Conservation (phyloP, 495 filamentous ascomycete genomes). For the Neurospora sp. region DNA sequence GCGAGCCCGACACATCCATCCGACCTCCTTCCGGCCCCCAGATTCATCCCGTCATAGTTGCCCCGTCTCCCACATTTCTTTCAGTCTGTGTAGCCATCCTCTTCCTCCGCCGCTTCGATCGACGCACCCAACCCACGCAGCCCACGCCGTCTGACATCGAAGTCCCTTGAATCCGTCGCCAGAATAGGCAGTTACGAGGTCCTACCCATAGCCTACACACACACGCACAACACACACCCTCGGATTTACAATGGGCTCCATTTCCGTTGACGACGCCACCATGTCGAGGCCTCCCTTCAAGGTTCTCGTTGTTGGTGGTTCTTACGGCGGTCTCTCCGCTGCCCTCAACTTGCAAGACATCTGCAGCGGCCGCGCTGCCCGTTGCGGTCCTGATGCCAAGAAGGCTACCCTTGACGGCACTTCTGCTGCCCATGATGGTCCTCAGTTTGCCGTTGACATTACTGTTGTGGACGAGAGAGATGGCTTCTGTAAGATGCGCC, state of each 20-base stretch:
- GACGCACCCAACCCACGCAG: background rate
- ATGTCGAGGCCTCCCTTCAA: constrained; percentile 16
- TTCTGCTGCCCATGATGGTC: constrained; percentile 6
- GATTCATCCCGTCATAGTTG: background rate
- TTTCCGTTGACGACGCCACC: background rate
- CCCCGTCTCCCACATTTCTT: background rate
- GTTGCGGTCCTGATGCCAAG: constrained; percentile 12
- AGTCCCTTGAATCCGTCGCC: background rate
- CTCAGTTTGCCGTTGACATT: constrained; percentile 45
- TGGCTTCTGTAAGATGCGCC: constrained; percentile 48
- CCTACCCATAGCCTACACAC: background rate
- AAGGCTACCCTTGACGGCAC: background rate
- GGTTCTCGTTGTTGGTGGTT: constrained; percentile 50
- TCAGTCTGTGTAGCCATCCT: background rate
- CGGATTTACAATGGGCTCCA: constrained; percentile 8
- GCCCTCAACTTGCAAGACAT: constrained; percentile 52
- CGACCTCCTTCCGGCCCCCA: background rate
- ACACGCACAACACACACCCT: background rate
- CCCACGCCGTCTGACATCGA: background rate
- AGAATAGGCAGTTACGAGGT: background rate
- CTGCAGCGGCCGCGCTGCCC: constrained; percentile 28
- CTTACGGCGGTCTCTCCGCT: constrained; percentile 53
- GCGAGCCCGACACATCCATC: background rate
- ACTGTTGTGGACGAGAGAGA: constrained; percentile 62
- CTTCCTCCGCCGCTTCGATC: background rate